Conservation (phyloP, 805 yeast genomes). For the Saturnispora zaruensis region DNA sequence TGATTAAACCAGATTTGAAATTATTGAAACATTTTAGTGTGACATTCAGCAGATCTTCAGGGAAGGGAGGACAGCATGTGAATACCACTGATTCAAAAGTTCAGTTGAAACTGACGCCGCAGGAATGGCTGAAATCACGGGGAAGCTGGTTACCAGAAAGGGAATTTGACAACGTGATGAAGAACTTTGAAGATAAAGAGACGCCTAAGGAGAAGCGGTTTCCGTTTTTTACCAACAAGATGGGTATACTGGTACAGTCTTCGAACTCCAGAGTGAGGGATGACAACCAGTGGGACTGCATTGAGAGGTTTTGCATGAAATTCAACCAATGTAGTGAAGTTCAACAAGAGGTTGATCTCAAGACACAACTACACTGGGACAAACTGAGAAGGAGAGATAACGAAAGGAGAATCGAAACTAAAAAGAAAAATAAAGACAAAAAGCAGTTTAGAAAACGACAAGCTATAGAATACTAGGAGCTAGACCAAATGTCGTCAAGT, state of each 20-base stretch:
- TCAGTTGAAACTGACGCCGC: slow-evolving; percentile 24
- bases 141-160: slow-evolving; percentile 36
- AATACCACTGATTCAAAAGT: slow-evolving; percentile 48
- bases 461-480: not conserved
- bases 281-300: slow-evolving; percentile 38
- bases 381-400: slow-evolving; percentile 21
- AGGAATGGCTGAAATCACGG: slow-evolving; percentile 32
- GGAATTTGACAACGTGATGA: slow-evolving; percentile 28
- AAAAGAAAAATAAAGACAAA: slow-evolving; percentile 12
- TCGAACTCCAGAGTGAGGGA: slow-evolving; percentile 34
- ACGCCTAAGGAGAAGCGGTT: slow-evolving; percentile 17
- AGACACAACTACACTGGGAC: slow-evolving; percentile 37
- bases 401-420: slow-evolving; percentile 17
- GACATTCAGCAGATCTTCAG: slow-evolving; percentile 42
- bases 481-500: slow-evolving; percentile 58
- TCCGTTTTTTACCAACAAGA: slow-evolving; percentile 22
- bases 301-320: slow-evolving; percentile 35
- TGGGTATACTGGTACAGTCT: slow-evolving; percentile 21
- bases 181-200: slow-evolving; percentile 15
- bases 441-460: not conserved
- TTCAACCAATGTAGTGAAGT: slow-evolving; percentile 32
- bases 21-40: slow-evolving; percentile 26
- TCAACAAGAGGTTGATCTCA: slow-evolving; percentile 32
- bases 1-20: not conserved
- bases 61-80: slow-evolving; percentile 58